These are phyloP conservation scores for Fusarium palustre DNA, from an alignment of 2,329 filamentous ascomycete genomes.

Conservation along the genomic window DNA sequence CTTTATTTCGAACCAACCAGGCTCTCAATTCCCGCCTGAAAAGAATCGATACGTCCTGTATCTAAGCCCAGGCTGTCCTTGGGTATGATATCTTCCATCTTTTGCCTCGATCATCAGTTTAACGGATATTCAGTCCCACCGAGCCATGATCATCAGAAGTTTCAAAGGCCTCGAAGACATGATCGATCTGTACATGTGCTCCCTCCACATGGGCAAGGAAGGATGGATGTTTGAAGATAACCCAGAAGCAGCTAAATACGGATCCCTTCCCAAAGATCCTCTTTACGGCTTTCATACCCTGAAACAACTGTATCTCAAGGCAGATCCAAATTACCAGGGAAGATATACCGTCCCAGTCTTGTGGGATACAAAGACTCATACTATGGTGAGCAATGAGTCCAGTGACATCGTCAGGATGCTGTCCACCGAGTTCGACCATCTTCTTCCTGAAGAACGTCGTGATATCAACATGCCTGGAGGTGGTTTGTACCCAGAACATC, in stretches of 20 bases:
- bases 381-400: constrained; percentile 85
- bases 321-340: constrained; percentile 73
- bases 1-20: constrained; percentile 63
- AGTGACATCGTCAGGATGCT: constrained; percentile 88
- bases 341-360: constrained; percentile 81
- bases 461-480: constrained; percentile 63
- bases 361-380: constrained; percentile 74
- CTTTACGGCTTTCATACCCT: constrained; percentile 75
- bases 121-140: constrained; percentile 67
- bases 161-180: constrained; percentile 80
- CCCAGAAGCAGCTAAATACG: constrained; percentile 53
- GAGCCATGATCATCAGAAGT: constrained; percentile 77
- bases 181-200: constrained; percentile 74
- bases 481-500: constrained; percentile 67
- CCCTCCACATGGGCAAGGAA: constrained; percentile 71
- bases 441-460: constrained; percentile 64
- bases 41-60: constrained; percentile 72
- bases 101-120: accelerated
- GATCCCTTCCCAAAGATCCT: constrained; percentile 64
- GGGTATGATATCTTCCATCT: constrained; percentile 57
- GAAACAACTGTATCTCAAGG: constrained; percentile 76
- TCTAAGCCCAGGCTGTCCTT: constrained; percentile 70
- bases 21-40: constrained; percentile 67
- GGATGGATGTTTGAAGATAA: constrained; percentile 65
- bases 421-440: constrained; percentile 76